Evolutionary conservation across 257 asterid species (phyloP).

Genomic region (Handroanthus guayacan): DNA sequence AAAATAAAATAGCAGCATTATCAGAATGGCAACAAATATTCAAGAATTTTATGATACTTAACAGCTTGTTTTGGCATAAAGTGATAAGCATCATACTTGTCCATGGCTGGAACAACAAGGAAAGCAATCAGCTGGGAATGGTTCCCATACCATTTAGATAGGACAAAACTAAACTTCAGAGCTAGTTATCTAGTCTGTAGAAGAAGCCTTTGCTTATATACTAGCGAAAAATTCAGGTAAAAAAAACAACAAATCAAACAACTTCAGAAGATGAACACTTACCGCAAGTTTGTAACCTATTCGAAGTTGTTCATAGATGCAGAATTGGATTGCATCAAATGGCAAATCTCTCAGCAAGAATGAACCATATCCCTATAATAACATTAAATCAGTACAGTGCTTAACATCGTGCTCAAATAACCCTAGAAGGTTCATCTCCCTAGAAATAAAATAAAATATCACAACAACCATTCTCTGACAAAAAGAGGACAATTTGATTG

Average conservation of each 20-base stretch:
- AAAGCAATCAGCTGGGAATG: neutral
- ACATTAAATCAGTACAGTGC: neutral
- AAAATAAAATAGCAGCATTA: constrained; percentile 12
- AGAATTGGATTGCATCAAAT: constrained; percentile 82
- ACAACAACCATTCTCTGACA: constrained; percentile 16
- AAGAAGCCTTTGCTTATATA: constrained; percentile 18
- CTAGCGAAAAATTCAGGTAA: neutral
- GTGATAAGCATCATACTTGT: constrained; percentile 7
- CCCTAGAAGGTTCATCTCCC: constrained; percentile 13
- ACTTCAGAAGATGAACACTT: constrained; percentile 42
- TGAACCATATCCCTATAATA: constrained; percentile 83
- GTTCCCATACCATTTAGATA: neutral
- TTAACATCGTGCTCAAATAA: constrained; percentile 2
- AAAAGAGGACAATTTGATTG: constrained; percentile 23
- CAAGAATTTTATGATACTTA: neutral
- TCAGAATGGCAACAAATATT: constrained; percentile 25
- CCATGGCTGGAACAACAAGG: constrained; percentile 15
- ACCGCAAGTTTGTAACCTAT: constrained; percentile 92
- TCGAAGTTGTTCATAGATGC: constrained; percentile 93
- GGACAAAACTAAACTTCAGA: constrained; percentile 19
- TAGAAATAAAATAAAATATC: constrained; percentile 7
- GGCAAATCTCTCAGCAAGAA: constrained; percentile 85
- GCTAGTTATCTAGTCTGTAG: constrained; percentile 17
- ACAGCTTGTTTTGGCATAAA: neutral
- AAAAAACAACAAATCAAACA: constrained; percentile 27